Percentiles rank a stretch among this genome's conserved stretches.
These are phyloP conservation scores for Digitaria exilis DNA, from an alignment of 202 grass and related monocot genomes.

Conservation along the genomic window DNA sequence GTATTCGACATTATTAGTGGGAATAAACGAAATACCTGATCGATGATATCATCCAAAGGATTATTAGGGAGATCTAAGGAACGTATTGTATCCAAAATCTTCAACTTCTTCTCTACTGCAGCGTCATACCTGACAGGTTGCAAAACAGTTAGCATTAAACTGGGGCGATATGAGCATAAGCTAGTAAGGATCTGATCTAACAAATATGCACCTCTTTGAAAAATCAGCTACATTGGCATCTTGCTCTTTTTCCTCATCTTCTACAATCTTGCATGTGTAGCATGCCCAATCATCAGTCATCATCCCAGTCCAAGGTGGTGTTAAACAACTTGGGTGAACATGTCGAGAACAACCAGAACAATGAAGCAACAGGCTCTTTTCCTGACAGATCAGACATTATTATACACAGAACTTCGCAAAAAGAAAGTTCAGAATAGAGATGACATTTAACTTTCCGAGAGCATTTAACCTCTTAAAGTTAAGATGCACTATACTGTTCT, in stretches of 20 bases:
- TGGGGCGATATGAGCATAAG: conserved; percentile 15
- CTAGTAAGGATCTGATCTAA: conserved; percentile 40
- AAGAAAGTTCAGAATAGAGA: conserved; percentile 5
- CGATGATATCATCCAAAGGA: conserved; percentile 97
- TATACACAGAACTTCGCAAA: conserved; percentile 25
- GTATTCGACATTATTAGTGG: neutral
- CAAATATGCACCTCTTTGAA: conserved; percentile 68
- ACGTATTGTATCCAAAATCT: conserved; percentile 87
- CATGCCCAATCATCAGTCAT: conserved; percentile 94
- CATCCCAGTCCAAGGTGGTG: conserved; percentile 87
- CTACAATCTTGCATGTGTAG: conserved; percentile 80
- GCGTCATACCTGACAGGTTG: conserved; percentile 65
- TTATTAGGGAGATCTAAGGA: conserved; percentile 98
- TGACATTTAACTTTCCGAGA: neutral
- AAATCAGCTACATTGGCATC: conserved; percentile 83
- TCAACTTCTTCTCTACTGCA: conserved; percentile 70
- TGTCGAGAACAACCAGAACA: conserved; percentile 91
- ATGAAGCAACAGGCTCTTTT: conserved; percentile 82
- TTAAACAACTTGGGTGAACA: conserved; percentile 88
- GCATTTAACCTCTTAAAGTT: conserved; percentile 8
- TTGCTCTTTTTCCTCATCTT: conserved; percentile 70
- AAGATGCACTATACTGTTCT: conserved; percentile 20
- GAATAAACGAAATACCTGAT: conserved; percentile 70
- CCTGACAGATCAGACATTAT: conserved; percentile 54
- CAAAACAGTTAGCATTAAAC: conserved; percentile 27